Evolutionary conservation across 2,329 filamentous ascomycete genomes (phyloP).

Genomic region (Verticillium tricorpus): DNA sequence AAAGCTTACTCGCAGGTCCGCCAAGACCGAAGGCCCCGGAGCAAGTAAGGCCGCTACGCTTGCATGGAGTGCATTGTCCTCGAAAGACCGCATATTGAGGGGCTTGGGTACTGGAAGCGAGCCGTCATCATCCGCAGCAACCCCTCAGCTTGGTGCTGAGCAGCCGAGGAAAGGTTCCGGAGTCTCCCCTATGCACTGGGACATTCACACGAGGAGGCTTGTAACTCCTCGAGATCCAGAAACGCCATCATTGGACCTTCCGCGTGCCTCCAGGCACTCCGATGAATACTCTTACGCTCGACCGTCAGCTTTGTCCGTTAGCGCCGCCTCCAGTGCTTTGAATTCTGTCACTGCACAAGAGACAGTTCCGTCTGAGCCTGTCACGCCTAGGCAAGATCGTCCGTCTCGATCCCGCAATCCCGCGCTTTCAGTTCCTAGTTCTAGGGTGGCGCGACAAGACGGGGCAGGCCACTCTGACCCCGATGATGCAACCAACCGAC

Average conservation of each 20-base stretch:
- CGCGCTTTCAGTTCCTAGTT: background rate
- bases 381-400: background rate
- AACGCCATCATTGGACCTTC: conserved; percentile 17
- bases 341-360: conserved; percentile 19
- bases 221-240: conserved; percentile 33
- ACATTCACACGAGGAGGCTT: conserved; percentile 49
- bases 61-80: conserved; percentile 51
- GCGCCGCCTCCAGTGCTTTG: conserved; percentile 52
- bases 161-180: conserved; percentile 20
- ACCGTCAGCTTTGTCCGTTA: conserved; percentile 47
- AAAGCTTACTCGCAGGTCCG: conserved; percentile 34
- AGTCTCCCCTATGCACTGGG: conserved; percentile 42
- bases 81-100: conserved; percentile 29
- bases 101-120: conserved; percentile 18
- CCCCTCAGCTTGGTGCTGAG: conserved; percentile 24
- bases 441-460: background rate
- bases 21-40: conserved; percentile 42
- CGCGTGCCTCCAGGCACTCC: conserved; percentile 28
- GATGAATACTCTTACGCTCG: conserved; percentile 32
- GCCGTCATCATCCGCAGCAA: conserved; percentile 13
- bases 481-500: conserved; percentile 2
- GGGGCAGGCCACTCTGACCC: background rate
- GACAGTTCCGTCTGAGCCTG: background rate
- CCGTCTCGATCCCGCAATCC: background rate
- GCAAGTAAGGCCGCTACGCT: conserved; percentile 61